Base-by-base conservation (phyloP, 169 alveolate species). In the Eimeria mitis region DNA sequence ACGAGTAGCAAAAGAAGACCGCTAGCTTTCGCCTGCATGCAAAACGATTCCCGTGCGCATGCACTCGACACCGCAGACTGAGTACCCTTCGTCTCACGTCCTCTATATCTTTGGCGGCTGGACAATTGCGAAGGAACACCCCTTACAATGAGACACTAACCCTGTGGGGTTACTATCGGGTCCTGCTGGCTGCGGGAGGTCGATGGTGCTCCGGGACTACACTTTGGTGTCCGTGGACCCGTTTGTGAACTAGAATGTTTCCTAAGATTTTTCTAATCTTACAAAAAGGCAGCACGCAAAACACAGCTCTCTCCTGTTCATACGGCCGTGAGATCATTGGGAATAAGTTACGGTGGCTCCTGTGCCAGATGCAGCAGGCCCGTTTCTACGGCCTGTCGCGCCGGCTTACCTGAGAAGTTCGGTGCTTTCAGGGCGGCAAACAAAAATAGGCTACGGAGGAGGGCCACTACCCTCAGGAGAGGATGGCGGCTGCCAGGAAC, bases 21-120 rank as follows among this genome's bases (percentile, higher is more conserved):
- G 81, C 81, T 71, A 71, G 81, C 81, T 71, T 71, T 37, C 31
- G 54, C 52, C 52, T 71, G 81, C 81, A 71, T 71, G 81, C 81
- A 71, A 71, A 37, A 71, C 81, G 81, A 71, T 71, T 71, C 81
- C 81, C 52, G 28, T 71, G 81, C 13, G 81, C 81, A 71, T 71
- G 81, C 81, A 37, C 28, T 71, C 3, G 81, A 11, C 31, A 42
- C 49, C n/a, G 9, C 0, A 37, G 31, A 0, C n/a, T 71, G 81
- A 16, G 37, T 71, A 19, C 81, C 11, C 3, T 14, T 71, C 52
- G 9, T 37, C 3, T 37, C 49, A 52, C 8, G 31, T 37, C 37
- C 31, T 37, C 11, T 71, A 16, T 37, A 71, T 37, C 31, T 71
- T 71, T 25, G 28, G 16, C 13, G 13, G 2, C 54, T 37, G 28